A percentile compares a stretch with the other conserved stretches of the same genome.
Evolutionary conservation across 495 filamentous ascomycete genomes (phyloP).

Genomic region (Cenococcum geophilum): DNA sequence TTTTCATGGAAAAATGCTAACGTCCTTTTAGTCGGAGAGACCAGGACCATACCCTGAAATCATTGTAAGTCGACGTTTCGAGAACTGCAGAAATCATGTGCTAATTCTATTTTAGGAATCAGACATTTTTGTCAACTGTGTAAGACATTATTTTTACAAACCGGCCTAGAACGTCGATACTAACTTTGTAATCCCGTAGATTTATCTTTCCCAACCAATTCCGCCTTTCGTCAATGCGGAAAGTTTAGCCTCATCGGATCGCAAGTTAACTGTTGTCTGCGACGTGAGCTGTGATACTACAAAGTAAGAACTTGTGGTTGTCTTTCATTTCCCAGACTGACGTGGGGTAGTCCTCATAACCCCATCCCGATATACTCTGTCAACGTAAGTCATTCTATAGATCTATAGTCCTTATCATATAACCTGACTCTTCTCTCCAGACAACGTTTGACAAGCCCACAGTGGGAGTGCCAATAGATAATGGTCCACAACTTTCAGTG

Average conservation of each 20-base stretch:
- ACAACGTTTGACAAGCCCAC: slow-evolving; percentile 41
- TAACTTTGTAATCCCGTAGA: slow-evolving; percentile 35
- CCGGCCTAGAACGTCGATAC: not conserved
- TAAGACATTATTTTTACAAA: not conserved
- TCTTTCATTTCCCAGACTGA: not conserved
- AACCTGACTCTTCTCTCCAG: not conserved
- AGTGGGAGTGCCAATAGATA: slow-evolving; percentile 37
- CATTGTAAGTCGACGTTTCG: slow-evolving; percentile 31
- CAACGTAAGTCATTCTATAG: slow-evolving; percentile 8
- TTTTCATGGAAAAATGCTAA: not conserved
- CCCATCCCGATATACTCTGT: slow-evolving; percentile 67
- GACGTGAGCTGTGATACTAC: slow-evolving; percentile 63
- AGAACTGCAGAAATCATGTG: not conserved
- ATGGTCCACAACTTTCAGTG: slow-evolving; percentile 21
- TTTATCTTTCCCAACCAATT: slow-evolving; percentile 68
- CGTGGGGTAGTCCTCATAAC: slow-evolving; percentile 18
- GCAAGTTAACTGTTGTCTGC: slow-evolving; percentile 78
- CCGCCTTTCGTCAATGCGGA: slow-evolving; percentile 68
- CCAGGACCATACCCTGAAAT: slow-evolving; percentile 87
- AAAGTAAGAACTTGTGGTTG: slow-evolving; percentile 54
- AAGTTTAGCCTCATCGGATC: slow-evolving; percentile 58
- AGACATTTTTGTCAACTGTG: slow-evolving; percentile 48
- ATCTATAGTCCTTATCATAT: not conserved
- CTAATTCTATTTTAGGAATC: not conserved
- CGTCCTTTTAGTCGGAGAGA: slow-evolving; percentile 41